Conservation (phyloP, 2,329 filamentous ascomycete genomes). For the Epichloe scottii region DNA sequence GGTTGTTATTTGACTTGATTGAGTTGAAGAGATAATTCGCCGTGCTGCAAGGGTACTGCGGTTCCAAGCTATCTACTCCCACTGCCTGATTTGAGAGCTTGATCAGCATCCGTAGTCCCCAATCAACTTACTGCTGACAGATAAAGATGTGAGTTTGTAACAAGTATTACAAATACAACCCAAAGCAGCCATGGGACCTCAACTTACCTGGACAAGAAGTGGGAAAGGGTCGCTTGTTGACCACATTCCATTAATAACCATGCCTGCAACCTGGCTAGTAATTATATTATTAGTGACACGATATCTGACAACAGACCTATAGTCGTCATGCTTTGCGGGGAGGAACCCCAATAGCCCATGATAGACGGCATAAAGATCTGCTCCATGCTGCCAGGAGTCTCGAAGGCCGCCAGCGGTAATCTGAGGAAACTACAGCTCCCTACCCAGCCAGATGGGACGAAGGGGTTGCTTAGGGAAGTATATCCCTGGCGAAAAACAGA, state of each 20-base stretch:
- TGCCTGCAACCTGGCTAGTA: conserved; percentile 67
- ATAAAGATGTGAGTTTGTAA: neutral
- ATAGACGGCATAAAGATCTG: conserved; percentile 68
- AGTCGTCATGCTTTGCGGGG: conserved; percentile 34
- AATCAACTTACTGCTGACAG: too few relatives aligned
- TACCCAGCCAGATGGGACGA: conserved; percentile 51
- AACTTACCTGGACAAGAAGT: conserved; percentile 31
- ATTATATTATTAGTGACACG: conserved; percentile 74
- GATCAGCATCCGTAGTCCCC: neutral
- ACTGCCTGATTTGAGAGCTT: conserved; percentile 22
- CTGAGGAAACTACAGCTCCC: conserved; percentile 70
- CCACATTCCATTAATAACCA: conserved; percentile 63
- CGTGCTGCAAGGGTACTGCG: conserved; percentile 52
- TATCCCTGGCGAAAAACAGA: conserved; percentile 54
- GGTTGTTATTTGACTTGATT: conserved; percentile 32
- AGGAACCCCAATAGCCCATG: conserved; percentile 56
- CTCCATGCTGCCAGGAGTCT: conserved; percentile 64
- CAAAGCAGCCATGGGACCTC: neutral
- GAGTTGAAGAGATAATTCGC: conserved; percentile 29
- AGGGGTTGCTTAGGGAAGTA: conserved; percentile 52
- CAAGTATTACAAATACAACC: neutral
- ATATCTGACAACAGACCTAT: conserved; percentile 39
- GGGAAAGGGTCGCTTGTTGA: conserved; percentile 28
- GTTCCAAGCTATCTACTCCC: conserved; percentile 60
- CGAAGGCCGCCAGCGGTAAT: conserved; percentile 60